Conservation (phyloP, 345 rosid genomes). For the Salix purpurea region DNA sequence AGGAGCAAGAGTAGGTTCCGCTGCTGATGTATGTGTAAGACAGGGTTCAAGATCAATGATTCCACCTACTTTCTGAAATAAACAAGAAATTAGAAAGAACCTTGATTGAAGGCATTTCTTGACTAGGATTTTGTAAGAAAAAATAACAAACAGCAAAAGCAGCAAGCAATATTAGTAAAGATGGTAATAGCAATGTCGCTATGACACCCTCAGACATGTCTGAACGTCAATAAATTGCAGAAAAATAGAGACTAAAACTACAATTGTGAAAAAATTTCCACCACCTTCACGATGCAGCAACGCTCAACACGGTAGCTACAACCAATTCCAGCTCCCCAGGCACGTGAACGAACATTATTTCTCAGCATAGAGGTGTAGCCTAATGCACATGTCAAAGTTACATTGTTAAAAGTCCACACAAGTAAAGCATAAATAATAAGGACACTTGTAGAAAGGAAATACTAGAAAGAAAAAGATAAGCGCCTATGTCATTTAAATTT, state of each 20-base stretch:
- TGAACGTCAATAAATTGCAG: background rate
- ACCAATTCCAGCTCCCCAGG: slow-evolving; percentile 99
- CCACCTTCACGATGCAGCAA: slow-evolving; percentile 97
- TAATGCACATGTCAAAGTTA: slow-evolving; percentile 19
- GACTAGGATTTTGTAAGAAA: background rate
- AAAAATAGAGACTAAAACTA: background rate
- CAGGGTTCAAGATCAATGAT: slow-evolving; percentile 92
- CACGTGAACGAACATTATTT: slow-evolving; percentile 97
- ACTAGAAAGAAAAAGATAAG: background rate
- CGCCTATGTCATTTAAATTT: background rate
- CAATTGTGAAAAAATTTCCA: slow-evolving; percentile 12
- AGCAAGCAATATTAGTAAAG: background rate
- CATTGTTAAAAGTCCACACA: background rate
- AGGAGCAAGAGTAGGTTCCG: slow-evolving; percentile 99
- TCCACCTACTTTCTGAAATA: slow-evolving; percentile 94
- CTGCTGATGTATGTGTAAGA: slow-evolving; percentile 87
- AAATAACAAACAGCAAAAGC: background rate
- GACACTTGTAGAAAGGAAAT: background rate
- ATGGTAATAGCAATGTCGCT: background rate
- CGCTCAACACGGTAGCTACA: slow-evolving; percentile 93
- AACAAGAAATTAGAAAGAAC: slow-evolving; percentile 5
- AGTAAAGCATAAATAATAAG: background rate
- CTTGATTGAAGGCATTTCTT: background rate
- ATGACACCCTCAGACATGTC: background rate
- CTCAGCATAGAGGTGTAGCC: slow-evolving; percentile 92